Evolutionary conservation across 495 filamentous ascomycete species (phyloP), one percentile per base, ranked within the genome.

Genomic region (Penicillium ochrochloron): DNA sequence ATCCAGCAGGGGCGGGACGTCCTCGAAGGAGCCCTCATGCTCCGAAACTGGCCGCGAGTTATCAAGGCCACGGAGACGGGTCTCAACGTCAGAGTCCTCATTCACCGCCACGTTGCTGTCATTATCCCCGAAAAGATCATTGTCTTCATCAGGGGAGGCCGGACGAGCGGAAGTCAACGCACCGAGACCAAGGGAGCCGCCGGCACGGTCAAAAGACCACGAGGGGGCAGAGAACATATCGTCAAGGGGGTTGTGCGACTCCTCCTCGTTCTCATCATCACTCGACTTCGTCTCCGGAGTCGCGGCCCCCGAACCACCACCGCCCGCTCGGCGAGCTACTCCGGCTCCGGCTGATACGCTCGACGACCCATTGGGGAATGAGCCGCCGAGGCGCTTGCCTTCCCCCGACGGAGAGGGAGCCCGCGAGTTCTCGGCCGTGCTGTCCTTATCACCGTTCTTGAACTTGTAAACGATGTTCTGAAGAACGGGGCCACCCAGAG

Each of bases 341-440:
- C 78, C 89, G 83, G 82, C 89, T 91, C 83, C 87, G 84, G 79
- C 82, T 85, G 82, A 91, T 83, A 85, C 88, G 88, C 89, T 91
- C 90, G 90, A 90, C 87, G 86, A 92, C 82, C 89, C 90, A 91
- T 82, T 86, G 82, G 76, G 90, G 89, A 88, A 92, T 85, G 85
- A 92, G 87, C 82, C 89, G 88, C 82, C 91, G 89, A 92, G 90
- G 82, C 88, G 89, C 88, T 80, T 86, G 76, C 83, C 91, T 88
- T 94, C 90, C 90, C 90, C 91, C 89, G 84, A 77, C 70, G 82
- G 84, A 56, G 85, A 86, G 3, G n/a, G 58, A 73, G 69, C 33
- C 71, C 74, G 61, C 76, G 78, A 27, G 86, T 85, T 27, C 58
- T 82, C 82, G n/a, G 75, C 67, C 29, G 80, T 81, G 21, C 78